Base-by-base conservation (phyloP, 306 rosid species). In the Quercus robur region DNA sequence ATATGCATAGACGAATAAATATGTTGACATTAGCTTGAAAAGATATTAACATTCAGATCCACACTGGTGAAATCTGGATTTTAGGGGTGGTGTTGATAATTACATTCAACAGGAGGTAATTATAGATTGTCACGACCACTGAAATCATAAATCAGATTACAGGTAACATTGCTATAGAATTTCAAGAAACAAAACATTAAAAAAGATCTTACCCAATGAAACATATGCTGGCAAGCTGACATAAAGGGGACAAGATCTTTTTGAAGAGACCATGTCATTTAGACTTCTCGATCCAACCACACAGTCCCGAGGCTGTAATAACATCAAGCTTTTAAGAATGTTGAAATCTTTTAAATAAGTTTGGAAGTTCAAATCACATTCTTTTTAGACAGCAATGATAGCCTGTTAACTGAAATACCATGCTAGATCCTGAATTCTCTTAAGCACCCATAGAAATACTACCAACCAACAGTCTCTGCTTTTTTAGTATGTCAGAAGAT, bases 301-400 rank as follows among this genome's bases (percentile, higher is more conserved):
- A 82, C 99, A 95, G 75, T 93, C 97, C 14, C 98, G 92, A 77
- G 94, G 97, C 98, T 95, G 93, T 85, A 83, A 75, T 30, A 75
- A 72, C 18, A 80, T 73, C 18, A 64, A 70, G 17, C 17, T 23
- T 56, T 52, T 72, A 3, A 63, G 44, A 75, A 66, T 44, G 35
- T 1, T 71, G 11, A 41, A 80, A 70, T 35, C 30, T 71, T 21
- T 23, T 46, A 18, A 51, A 54, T 52, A 73, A 61, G 74, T 49
- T 49, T 2, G 46, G n/a, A 61, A 70, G 66, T 63, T 59, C 58
- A 56, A 66, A 26, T 51, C 72, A 67, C n/a, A 1, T 58, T 33
- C 70, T 28, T 66, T 46, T 78, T 56, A 67, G 54, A 72, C 84
- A 70, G 17, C 21, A 9, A 66, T 70, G n/a, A 76, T 17, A 18